These are phyloP conservation scores for Gastrolobium bilobum DNA, from an alignment of 306 rosid genomes.

Conservation along the genomic window DNA sequence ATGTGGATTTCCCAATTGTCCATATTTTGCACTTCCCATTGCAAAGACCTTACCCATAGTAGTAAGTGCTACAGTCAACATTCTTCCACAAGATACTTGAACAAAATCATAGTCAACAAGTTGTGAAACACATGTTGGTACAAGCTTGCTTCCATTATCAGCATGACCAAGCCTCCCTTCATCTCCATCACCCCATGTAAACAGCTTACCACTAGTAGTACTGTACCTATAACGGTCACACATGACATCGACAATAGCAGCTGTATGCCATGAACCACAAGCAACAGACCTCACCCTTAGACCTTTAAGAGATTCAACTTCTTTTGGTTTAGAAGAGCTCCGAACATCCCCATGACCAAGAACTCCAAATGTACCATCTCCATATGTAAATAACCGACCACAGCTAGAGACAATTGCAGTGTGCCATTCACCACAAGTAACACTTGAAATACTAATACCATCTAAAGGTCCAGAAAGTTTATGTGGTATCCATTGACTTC, in stretches of 20 bases:
- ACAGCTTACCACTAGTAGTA: constrained; percentile 68
- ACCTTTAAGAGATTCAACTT: constrained; percentile 78
- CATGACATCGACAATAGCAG: constrained; percentile 75
- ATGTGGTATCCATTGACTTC: constrained; percentile 75
- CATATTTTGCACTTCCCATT: constrained; percentile 74
- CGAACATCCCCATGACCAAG: constrained; percentile 81
- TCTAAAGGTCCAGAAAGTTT: constrained; percentile 71
- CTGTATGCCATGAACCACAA: constrained; percentile 94
- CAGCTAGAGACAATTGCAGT: constrained; percentile 74
- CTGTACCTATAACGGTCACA: constrained; percentile 59
- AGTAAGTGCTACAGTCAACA: constrained; percentile 78
- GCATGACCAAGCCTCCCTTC: constrained; percentile 79
- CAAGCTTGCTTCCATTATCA: constrained; percentile 66
- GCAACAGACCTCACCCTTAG: constrained; percentile 76
- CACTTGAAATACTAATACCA: constrained; percentile 58
- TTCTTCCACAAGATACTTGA: constrained; percentile 89
- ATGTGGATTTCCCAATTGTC: constrained; percentile 79
- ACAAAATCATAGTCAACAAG: constrained; percentile 81
- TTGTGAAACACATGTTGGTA: constrained; percentile 78
- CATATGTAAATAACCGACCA: constrained; percentile 77
- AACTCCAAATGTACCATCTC: constrained; percentile 92
- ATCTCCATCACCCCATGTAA: constrained; percentile 95
- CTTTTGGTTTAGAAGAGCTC: constrained; percentile 72
- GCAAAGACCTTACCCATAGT: constrained; percentile 76
- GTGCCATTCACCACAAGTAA: constrained; percentile 96